Evolutionary conservation across 331 rosid genomes (phyloP).

Genomic region (Quercus lobata): DNA sequence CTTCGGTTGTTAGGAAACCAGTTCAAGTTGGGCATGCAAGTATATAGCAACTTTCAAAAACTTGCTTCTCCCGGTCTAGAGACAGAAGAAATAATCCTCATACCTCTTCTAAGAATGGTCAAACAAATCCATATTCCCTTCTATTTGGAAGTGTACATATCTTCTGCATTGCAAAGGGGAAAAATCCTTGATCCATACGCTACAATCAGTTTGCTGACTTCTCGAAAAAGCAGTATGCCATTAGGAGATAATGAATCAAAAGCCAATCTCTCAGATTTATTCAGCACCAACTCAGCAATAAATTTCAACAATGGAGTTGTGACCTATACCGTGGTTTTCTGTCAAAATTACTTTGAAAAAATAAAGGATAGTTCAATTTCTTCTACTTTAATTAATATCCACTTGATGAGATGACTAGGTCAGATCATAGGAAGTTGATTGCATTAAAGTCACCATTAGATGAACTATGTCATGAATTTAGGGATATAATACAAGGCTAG

Average conservation of each 20-base stretch:
- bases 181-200: constrained; percentile 41
- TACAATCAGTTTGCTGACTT: constrained; percentile 44
- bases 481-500: too few species aligned
- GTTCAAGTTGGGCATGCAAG: too few species aligned
- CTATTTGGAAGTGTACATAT: constrained; percentile 37
- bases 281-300: constrained; percentile 35
- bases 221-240: constrained; percentile 51
- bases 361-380: too few species aligned
- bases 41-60: background rate
- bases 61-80: too few species aligned
- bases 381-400: too few species aligned
- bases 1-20: too few species aligned
- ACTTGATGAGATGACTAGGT: too few species aligned
- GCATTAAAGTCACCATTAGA: too few species aligned
- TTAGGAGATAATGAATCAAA: constrained; percentile 46
- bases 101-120: constrained; percentile 43
- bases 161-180: constrained; percentile 29
- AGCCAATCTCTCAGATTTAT: constrained; percentile 36
- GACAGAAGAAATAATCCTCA: background rate
- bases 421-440: too few species aligned
- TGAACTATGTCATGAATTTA: too few species aligned
- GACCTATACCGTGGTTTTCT: constrained; percentile 28
- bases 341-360: constrained; percentile 3
- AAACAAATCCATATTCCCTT: constrained; percentile 50
- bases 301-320: constrained; percentile 39